These are phyloP conservation scores for Sclerotinia sclerotiorum DNA, from an alignment of 2,329 filamentous ascomycete genomes.

Conservation along the genomic window DNA sequence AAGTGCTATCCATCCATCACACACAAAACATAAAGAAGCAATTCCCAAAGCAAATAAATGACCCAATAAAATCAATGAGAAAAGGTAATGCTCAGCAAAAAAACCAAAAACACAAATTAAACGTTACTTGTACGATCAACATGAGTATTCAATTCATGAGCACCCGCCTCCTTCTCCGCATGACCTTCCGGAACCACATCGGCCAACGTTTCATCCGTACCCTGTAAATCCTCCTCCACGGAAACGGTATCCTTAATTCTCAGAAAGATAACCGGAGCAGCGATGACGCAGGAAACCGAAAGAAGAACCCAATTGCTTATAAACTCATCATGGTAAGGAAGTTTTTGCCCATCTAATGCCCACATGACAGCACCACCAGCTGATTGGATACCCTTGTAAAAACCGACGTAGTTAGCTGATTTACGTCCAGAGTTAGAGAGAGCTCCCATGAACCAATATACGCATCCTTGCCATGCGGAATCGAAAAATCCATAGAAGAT, in stretches of 20 bases:
- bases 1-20: not conserved
- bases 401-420: constrained; percentile 86
- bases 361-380: constrained; percentile 76
- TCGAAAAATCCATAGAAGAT: constrained; percentile 91
- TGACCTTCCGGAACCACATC: constrained; percentile 55
- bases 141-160: constrained; percentile 12
- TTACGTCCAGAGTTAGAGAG: constrained; percentile 91
- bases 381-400: constrained; percentile 90
- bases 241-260: constrained; percentile 81
- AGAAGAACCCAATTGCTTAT: constrained; percentile 75
- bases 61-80: not conserved
- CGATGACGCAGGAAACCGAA: constrained; percentile 70
- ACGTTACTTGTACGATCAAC: not conserved
- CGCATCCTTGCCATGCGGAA: constrained; percentile 82
- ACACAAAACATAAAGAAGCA: not conserved
- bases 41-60: not conserved
- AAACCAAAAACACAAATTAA: not conserved
- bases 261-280: constrained; percentile 73
- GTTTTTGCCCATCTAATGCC: constrained; percentile 63
- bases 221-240: constrained; percentile 78
- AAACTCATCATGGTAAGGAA: constrained; percentile 71
- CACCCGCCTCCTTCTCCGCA: constrained; percentile 24
- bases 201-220: constrained; percentile 76
- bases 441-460: constrained; percentile 96
- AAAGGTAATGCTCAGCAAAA: not conserved